Percentiles rank a stretch among this genome's conserved stretches.
These are phyloP conservation scores for Zasmidium citrigriseum DNA, from an alignment of 2,329 filamentous ascomycete species.

Conservation along the genomic window DNA sequence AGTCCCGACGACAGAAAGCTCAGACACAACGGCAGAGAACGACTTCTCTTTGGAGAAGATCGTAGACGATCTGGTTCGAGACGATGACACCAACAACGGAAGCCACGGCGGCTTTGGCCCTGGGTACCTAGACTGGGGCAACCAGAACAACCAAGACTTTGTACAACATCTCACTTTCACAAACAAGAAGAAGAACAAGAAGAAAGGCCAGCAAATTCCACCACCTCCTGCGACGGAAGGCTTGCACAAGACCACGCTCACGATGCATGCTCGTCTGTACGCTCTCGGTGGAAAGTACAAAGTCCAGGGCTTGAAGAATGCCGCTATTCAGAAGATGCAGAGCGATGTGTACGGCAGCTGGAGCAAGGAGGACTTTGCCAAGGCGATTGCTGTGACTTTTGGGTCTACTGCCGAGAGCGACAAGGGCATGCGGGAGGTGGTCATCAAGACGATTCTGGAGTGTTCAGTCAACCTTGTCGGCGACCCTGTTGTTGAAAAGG, in stretches of 20 bases:
- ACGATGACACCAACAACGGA: no score
- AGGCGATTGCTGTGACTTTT: constrained; percentile 6
- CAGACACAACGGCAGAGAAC: no score
- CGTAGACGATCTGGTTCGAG: no score
- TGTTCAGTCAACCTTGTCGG: not conserved
- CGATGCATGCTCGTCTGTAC: constrained; percentile 37
- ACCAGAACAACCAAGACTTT: no score
- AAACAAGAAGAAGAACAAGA: no score
- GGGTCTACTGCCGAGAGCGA: constrained; percentile 5
- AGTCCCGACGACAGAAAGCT: not conserved
- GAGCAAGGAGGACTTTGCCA: not conserved
- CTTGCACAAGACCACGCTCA: not conserved
- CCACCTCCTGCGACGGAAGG: no score
- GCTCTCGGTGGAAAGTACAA: constrained; percentile 31
- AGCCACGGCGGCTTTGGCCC: no score
- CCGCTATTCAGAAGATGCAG: constrained; percentile 2
- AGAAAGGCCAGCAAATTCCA: no score
- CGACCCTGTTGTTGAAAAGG: not conserved
- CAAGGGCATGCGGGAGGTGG: constrained; percentile 7
- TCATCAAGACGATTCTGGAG: constrained; percentile 7
- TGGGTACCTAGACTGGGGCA: no score
- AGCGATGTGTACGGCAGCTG: not conserved
- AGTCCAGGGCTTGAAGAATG: constrained; percentile 29
- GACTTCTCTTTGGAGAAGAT: no score
- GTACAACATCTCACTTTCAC: no score